Conservation (phyloP, 2,329 filamentous ascomycete genomes). For the Fusarium mangiferae region DNA sequence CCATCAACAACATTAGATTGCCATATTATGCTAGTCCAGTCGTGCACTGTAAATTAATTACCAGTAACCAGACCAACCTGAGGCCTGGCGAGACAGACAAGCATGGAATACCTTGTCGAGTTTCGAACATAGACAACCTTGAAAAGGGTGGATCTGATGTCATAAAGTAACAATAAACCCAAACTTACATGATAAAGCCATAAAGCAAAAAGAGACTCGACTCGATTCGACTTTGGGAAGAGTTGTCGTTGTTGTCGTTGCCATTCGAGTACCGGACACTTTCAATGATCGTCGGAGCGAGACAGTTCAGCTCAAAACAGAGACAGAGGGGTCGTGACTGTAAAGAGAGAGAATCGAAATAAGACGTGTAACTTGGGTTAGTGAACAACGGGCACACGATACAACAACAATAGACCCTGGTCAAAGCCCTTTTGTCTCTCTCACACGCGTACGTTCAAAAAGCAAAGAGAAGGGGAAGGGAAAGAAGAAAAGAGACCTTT, state of each 20-base stretch:
- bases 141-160: constrained; percentile 24
- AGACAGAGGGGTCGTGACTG: constrained; percentile 13
- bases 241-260: constrained; percentile 7
- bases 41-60: constrained; percentile 21
- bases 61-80: constrained; percentile 31
- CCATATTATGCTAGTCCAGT: constrained; percentile 35
- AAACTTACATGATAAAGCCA: constrained; percentile 36
- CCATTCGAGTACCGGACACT: constrained; percentile 1
- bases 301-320: neutral
- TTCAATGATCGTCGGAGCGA: constrained; percentile 16
- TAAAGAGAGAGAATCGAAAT: constrained; percentile 1
- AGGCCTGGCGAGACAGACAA: constrained; percentile 22
- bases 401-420: constrained; percentile 15
- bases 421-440: constrained; percentile 23
- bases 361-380: constrained; percentile 20
- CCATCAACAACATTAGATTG: constrained; percentile 37
- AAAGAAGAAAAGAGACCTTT: neutral
- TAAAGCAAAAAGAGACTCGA: constrained; percentile 14
- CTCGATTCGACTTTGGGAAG: neutral
- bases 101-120: constrained; percentile 20
- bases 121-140: constrained; percentile 13
- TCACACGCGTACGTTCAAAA: constrained; percentile 16
- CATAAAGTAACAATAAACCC: constrained; percentile 14
- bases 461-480: neutral
- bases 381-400: constrained; percentile 4